Evolutionary conservation across 768 basidiomycete species (phyloP).

Genomic region (Leccinum incarnatum): DNA sequence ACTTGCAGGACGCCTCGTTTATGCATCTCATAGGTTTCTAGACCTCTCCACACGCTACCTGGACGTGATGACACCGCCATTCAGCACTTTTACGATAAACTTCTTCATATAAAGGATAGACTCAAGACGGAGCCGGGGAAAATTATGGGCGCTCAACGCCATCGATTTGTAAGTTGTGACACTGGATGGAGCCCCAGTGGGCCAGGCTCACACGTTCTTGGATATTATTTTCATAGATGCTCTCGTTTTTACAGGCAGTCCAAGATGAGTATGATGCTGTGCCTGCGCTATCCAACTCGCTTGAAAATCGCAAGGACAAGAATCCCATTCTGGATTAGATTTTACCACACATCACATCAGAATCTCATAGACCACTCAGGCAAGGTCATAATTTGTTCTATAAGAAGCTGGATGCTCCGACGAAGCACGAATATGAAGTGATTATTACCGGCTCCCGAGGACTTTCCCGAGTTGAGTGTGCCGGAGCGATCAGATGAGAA

Average conservation of each 20-base stretch:
- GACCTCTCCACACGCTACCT: slow-evolving; percentile 44
- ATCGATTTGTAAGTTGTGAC: slow-evolving; percentile 55
- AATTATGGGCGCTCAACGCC: slow-evolving; percentile 64
- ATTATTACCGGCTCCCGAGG: neutral
- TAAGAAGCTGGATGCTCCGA: neutral
- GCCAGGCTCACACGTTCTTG: slow-evolving; percentile 3
- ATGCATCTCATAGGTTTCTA: slow-evolving; percentile 16
- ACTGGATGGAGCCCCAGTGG: neutral
- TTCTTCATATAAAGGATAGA: slow-evolving; percentile 66
- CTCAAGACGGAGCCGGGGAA: slow-evolving; percentile 79
- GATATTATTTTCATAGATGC: slow-evolving; percentile 42
- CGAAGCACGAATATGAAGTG: neutral
- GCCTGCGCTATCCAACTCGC: neutral
- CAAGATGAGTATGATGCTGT: slow-evolving; percentile 48
- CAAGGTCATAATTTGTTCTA: neutral
- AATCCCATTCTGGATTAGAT: neutral
- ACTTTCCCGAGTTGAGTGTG: neutral
- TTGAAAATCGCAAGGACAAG: neutral
- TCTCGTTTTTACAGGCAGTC: slow-evolving; percentile 58
- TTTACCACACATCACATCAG: neutral
- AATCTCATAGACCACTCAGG: neutral
- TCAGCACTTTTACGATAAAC: slow-evolving; percentile 84
- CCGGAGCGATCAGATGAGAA: neutral
- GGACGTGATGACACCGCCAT: slow-evolving; percentile 61
- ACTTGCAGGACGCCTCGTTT: neutral